phyloP scores from a whole-genome alignment of 805 yeast genomes.

The Candida sakaeoensis region DNA sequence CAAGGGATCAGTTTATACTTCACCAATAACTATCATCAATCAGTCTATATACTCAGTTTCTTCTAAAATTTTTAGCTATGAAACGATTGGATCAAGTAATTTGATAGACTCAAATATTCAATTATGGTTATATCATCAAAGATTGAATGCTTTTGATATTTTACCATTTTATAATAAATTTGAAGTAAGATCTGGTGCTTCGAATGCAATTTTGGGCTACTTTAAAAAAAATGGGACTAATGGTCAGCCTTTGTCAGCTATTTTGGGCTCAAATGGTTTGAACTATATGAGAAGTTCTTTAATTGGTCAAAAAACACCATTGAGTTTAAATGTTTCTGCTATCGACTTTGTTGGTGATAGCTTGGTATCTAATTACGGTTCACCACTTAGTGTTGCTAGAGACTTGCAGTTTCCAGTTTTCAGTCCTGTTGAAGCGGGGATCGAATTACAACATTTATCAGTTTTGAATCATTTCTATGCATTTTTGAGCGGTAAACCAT shows the following conservation, averaged over 20 bases:
- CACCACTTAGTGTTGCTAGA: conserved; percentile 60
- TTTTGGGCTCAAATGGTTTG: conserved; percentile 68
- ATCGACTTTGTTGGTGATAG: conserved; percentile 59
- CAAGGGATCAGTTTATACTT: conserved; percentile 46
- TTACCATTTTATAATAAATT: conserved; percentile 60
- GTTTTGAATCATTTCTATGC: conserved; percentile 64
- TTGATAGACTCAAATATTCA: conserved; percentile 56
- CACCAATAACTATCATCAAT: conserved; percentile 51
- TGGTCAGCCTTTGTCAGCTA: conserved; percentile 39
- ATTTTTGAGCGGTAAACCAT: conserved; percentile 45
- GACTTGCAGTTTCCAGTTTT: conserved; percentile 63
- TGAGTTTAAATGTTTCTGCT: conserved; percentile 73
- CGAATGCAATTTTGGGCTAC: conserved; percentile 74
- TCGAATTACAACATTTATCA: conserved; percentile 66
- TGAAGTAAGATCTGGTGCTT: conserved; percentile 83
- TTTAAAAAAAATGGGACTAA: conserved; percentile 31
- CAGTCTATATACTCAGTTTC: conserved; percentile 52
- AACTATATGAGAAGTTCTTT: conserved; percentile 64
- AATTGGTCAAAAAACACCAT: conserved; percentile 38
- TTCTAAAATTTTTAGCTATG: conserved; percentile 63
- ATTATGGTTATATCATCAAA: conserved; percentile 55
- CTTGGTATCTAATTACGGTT: conserved; percentile 60
- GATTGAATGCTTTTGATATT: conserved; percentile 48
- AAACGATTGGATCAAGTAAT: conserved; percentile 59
- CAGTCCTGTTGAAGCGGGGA: conserved; percentile 53